A percentile compares a stretch with the other conserved stretches of the same genome.
Evolutionary conservation across 371 early-diverging fungal species (phyloP).

Genomic region (Phascolomyces articulosus): DNA sequence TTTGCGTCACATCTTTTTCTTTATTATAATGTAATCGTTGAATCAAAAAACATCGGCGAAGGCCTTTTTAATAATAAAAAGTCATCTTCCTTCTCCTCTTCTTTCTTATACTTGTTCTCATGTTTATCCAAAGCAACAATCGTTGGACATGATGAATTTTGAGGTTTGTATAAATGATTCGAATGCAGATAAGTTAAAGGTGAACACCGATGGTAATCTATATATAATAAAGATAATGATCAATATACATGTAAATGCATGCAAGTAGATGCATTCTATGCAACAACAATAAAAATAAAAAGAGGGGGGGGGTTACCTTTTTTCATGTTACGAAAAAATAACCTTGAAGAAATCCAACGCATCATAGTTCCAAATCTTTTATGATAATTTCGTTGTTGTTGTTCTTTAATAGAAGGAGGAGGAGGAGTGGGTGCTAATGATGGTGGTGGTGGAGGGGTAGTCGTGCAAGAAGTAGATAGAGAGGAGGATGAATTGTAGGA

Average conservation of each 20-base stretch:
- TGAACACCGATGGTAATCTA: not conserved
- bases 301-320: too few relatives aligned
- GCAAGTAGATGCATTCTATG: too few relatives aligned
- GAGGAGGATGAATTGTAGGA: not conserved
- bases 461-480: too few relatives aligned
- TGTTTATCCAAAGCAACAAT: not conserved
- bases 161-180: not conserved
- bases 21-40: not conserved
- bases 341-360: constrained; percentile 4
- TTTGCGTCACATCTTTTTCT: not conserved
- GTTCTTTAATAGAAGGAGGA: constrained; percentile 1
- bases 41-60: not conserved
- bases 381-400: not conserved
- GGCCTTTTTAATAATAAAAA: not conserved
- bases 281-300: too few relatives aligned
- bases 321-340: not conserved
- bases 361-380: not conserved
- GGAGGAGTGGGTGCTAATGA: too few relatives aligned
- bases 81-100: not conserved
- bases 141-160: not conserved
- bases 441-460: not conserved
- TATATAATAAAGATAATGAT: not conserved
- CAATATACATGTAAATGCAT: not conserved
- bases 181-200: not conserved
- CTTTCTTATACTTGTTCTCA: too few relatives aligned